Evolutionary conservation across 495 filamentous ascomycete genomes (phyloP), one percentile per base, ranked within the genome.

Genomic region (Gamarada debralockiae): DNA sequence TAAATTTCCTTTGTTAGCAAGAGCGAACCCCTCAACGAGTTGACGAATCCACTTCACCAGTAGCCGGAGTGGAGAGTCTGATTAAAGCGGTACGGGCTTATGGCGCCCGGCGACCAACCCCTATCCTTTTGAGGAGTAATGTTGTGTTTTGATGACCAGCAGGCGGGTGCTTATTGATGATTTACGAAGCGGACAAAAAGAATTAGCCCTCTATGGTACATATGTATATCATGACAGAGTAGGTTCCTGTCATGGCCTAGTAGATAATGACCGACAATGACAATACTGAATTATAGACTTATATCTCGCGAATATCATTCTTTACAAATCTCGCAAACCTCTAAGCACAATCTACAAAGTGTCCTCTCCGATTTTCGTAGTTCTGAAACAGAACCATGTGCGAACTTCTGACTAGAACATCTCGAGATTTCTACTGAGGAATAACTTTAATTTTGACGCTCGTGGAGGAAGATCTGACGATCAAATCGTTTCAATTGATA

Each of bases 91-190:
- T 24, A 44, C 21, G 21, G 41, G 41, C 41, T 21, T 24, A 44
- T 21, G 41, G 41, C 21, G 41, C 41, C 15, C 21, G 41, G 41
- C 15, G 17, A 24, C 17, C 15, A n/a, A 12, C 41, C 41, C 7
- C 8, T 44, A n/a, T n/a, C n/a, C n/a, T 9, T 41, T 21, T 17
- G 31, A 1, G 7, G 48, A n/a, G n/a, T n/a, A n/a, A n/a, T n/a
- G n/a, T n/a, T n/a, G n/a, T n/a, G n/a, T n/a, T n/a, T 1, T 25
- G 34, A 20, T 24, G 15, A 21, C 31, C 24, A 44, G 36, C 27
- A 43, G 42, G 53, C 36, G 41, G 21, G 37, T 24, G 45, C 37
- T 34, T 33, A 20, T 37, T 49, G 40, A 48, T 48, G 55, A 52
- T 52, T 52, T 52, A 52, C 34, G 55, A 52, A 45, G 22, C 20